Base-by-base conservation (phyloP, 140 eudicot genomes). In the Anethum foeniculum region DNA sequence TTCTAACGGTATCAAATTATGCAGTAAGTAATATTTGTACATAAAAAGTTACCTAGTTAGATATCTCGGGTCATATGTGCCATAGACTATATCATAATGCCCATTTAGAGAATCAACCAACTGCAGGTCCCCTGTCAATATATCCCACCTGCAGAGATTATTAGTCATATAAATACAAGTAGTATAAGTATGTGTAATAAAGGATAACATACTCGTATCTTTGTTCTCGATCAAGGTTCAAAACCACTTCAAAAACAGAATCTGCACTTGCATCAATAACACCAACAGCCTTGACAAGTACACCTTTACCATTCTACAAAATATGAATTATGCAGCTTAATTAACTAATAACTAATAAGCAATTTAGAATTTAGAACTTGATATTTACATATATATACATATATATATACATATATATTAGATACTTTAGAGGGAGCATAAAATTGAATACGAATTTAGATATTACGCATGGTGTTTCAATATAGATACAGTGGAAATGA, bases 221-320 rank as follows among this genome's bases (percentile, higher is more conserved):
- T 81, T 84, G 84, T 80, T 83, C 91, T 79, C 89, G 88, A 80
- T 92, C 93, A 84, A 88, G 87, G 84, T 83, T 89, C 91, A 92
- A 73, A 85, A 96, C 86, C 81, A 91, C 90, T 85, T 96, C 97
- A 88, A 96, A 96, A 77, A 88, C 97, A 41, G 97, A 82, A 87
- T 92, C 97, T 49, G 97, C 93, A 84, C 86, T 89, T n/a, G 99
- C 92, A 82, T 87, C 86, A 52, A 95, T 93, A 78, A 90, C 96
- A 75, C 93, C 99, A 47, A 95, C 97, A 49, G 97, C 97, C 85
- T 95, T 95, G 82, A 95, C 97, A 64, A 95, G 91, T 25, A 92
- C 90, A 43, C 90, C 89, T 85, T 90, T 95, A 88, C 93, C 92
- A 79, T 68, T 81, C 90, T 89, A 78, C 85, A 85, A 75, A 84